phyloP scores from a whole-genome alignment of 805 yeast species.

The Starmerella tilneyi region DNA sequence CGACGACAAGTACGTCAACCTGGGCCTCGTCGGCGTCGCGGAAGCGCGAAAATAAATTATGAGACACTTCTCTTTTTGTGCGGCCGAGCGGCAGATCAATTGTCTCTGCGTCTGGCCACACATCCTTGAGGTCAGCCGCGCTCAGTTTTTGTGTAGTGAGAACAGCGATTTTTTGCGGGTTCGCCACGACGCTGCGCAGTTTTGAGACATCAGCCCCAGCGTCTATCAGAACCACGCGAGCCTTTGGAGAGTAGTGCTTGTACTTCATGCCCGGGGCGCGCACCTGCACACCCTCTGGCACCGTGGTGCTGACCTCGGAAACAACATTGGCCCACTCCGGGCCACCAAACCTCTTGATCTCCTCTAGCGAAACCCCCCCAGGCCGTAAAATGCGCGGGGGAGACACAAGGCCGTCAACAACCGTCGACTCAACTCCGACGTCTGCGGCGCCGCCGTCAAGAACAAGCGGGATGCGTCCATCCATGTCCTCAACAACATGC shows the following conservation, averaged over 20 bases:
- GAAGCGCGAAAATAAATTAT: slow-evolving; percentile 59
- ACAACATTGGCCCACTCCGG: slow-evolving; percentile 48
- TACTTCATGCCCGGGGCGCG: slow-evolving; percentile 98
- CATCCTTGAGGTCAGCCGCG: slow-evolving; percentile 22
- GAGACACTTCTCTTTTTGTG: slow-evolving; percentile 54
- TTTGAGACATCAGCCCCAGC: slow-evolving; percentile 35
- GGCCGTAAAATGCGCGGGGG: slow-evolving; percentile 91
- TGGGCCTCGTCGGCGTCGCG: slow-evolving; percentile 63
- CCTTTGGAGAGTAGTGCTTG: slow-evolving; percentile 86
- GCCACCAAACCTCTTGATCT: slow-evolving; percentile 59
- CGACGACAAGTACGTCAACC: slow-evolving; percentile 69
- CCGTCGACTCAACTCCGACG: slow-evolving; percentile 92
- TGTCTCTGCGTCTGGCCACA: slow-evolving; percentile 13
- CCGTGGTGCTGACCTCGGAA: slow-evolving; percentile 41
- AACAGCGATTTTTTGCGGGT: slow-evolving; percentile 38
- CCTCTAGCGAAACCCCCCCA: slow-evolving; percentile 82
- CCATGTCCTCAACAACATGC: slow-evolving; percentile 73
- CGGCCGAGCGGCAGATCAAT: slow-evolving; percentile 34
- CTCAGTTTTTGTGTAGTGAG: slow-evolving; percentile 29
- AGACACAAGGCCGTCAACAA: slow-evolving; percentile 71
- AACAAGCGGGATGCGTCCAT: slow-evolving; percentile 71
- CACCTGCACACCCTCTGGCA: slow-evolving; percentile 47
- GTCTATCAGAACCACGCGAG: slow-evolving; percentile 60
- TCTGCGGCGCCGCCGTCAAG: slow-evolving; percentile 82
- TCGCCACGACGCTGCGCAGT: neutral